A percentile compares a stretch with the other conserved stretches of the same genome.
These are phyloP conservation scores for Aureobasidium leucospermi DNA, from an alignment of 2,329 filamentous ascomycete species.

Conservation along the genomic window DNA sequence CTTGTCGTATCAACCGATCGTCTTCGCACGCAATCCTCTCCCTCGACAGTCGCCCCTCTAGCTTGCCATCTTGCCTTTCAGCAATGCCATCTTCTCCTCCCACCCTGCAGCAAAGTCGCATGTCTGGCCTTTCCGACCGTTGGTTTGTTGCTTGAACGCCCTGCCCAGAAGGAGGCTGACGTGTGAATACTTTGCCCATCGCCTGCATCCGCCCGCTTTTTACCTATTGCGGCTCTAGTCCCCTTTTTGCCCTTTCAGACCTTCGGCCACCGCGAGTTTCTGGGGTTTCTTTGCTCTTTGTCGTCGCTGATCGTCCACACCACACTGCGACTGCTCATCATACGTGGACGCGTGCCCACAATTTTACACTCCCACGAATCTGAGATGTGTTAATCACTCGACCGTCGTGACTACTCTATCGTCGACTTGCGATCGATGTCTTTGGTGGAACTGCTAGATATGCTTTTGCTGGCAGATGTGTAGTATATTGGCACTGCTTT, in stretches of 20 bases:
- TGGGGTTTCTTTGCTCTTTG: not conserved
- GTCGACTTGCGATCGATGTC: not conserved
- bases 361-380: not conserved
- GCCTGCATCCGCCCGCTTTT: not conserved
- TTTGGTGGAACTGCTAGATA: not conserved
- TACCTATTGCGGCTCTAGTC: slow-evolving; percentile 6
- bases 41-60: not conserved
- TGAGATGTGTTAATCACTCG: not conserved
- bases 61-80: too few relatives aligned
- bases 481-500: not conserved
- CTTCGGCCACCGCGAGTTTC: not conserved
- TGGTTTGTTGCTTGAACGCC: not conserved
- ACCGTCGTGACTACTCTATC: not conserved
- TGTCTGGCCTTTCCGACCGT: not conserved
- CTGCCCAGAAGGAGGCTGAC: slow-evolving; percentile 8
- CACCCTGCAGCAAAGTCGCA: not conserved
- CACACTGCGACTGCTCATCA: not conserved
- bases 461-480: not conserved
- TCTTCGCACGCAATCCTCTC: not conserved
- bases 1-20: not conserved
- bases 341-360: not conserved
- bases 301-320: not conserved
- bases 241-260: not conserved
- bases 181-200: slow-evolving; percentile 7
- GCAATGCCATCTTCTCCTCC: not conserved